Evolutionary conservation across 306 rosid genomes (phyloP).

Genomic region (Lithocarpus polystachyus): DNA sequence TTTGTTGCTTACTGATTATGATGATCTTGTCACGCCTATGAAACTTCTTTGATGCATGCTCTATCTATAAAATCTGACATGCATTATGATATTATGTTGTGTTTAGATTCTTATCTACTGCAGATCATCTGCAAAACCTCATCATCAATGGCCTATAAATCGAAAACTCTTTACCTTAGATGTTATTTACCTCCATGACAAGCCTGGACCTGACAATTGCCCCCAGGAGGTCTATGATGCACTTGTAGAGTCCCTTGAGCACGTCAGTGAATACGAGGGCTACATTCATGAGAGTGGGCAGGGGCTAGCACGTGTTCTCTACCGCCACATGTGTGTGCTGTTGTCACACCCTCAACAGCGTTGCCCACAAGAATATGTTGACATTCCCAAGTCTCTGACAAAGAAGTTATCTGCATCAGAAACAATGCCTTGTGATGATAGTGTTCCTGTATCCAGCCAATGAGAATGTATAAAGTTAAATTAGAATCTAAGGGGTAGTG

Average conservation of each 20-base stretch:
- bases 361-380: constrained; percentile 62
- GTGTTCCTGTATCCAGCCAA: constrained; percentile 43
- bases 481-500: too few species aligned
- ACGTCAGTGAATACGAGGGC: constrained; percentile 87
- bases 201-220: constrained; percentile 93
- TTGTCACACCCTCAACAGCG: constrained; percentile 91
- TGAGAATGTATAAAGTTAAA: constrained; percentile 23
- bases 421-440: constrained; percentile 51
- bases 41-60: background rate
- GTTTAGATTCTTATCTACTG: constrained; percentile 81
- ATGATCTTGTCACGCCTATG: background rate
- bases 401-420: constrained; percentile 59
- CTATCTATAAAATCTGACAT: constrained; percentile 26
- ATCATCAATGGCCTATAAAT: constrained; percentile 74
- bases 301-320: constrained; percentile 63
- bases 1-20: background rate
- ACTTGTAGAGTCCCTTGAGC: constrained; percentile 84
- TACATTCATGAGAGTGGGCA: constrained; percentile 92
- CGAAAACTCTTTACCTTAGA: constrained; percentile 81
- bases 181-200: constrained; percentile 92
- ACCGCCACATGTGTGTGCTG: constrained; percentile 62
- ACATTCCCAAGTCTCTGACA: constrained; percentile 70
- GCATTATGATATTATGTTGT: constrained; percentile 17
- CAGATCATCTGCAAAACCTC: constrained; percentile 68
- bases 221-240: constrained; percentile 87